Conservation (phyloP, 2,329 filamentous ascomycete species). For the Clonostachys chloroleuca region DNA sequence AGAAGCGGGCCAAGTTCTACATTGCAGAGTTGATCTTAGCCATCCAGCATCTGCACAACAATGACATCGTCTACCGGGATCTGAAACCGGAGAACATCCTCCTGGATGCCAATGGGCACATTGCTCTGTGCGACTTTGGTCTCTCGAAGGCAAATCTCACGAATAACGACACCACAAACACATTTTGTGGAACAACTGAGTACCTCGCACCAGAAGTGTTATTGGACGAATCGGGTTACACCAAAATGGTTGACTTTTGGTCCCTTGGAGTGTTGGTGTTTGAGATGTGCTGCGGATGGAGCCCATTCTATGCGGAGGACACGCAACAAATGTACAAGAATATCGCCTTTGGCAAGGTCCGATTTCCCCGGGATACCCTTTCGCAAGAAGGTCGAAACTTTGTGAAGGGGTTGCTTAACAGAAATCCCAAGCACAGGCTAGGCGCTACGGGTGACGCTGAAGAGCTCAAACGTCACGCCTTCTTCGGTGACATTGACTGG, state of each 20-base stretch:
- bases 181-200: slow-evolving; percentile 97
- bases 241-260: slow-evolving; percentile 99
- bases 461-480: slow-evolving; percentile 89
- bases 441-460: slow-evolving; percentile 88
- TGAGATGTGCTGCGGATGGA: slow-evolving; percentile 99
- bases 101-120: slow-evolving; percentile 94
- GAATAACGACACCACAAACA: slow-evolving; percentile 97
- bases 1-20: slow-evolving; percentile 95
- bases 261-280: slow-evolving; percentile 96
- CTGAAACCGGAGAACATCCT: slow-evolving; percentile 97
- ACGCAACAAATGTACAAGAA: slow-evolving; percentile 99
- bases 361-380: slow-evolving; percentile 91
- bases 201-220: slow-evolving; percentile 95
- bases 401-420: slow-evolving; percentile 93
- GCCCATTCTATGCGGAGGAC: slow-evolving; percentile 97
- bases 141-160: slow-evolving; percentile 96
- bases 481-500: slow-evolving; percentile 96
- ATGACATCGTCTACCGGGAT: slow-evolving; percentile 97
- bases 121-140: slow-evolving; percentile 95
- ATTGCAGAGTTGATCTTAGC: slow-evolving; percentile 96
- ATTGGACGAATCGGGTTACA: slow-evolving; percentile 94
- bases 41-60: slow-evolving; percentile 90
- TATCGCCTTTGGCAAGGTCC: slow-evolving; percentile 97
- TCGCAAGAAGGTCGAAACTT: slow-evolving; percentile 96
- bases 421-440: slow-evolving; percentile 92